These are phyloP conservation scores for Deuterostichococcus epilithicus DNA, from an alignment of 139 green algal genomes.

Conservation along the genomic window DNA sequence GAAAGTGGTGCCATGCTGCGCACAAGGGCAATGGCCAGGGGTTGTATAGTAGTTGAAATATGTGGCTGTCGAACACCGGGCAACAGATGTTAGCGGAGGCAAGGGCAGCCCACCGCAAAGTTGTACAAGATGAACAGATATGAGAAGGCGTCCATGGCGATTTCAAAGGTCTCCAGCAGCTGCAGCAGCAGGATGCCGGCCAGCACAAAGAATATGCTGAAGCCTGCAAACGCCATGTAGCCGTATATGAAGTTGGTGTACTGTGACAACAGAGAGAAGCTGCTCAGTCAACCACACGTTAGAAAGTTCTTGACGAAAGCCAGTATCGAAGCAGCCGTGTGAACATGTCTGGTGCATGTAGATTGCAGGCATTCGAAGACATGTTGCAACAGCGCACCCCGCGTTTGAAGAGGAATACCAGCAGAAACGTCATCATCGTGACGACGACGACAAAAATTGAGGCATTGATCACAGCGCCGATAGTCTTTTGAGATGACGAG, in stretches of 20 bases:
- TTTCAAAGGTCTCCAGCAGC: slow-evolving; percentile 39
- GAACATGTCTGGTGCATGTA: background rate
- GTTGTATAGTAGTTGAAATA: too few relatives aligned
- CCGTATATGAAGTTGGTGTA: slow-evolving; percentile 80
- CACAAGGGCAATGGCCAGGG: too few relatives aligned
- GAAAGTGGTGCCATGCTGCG: too few relatives aligned
- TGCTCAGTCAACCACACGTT: background rate
- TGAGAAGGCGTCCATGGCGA: slow-evolving; percentile 82
- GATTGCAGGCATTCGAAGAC: slow-evolving; percentile 8
- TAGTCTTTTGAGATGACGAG: slow-evolving; percentile 68
- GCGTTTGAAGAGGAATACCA: slow-evolving; percentile 92
- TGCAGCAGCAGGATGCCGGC: slow-evolving; percentile 61
- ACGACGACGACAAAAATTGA: slow-evolving; percentile 87
- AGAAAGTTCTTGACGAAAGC: background rate
- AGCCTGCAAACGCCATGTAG: slow-evolving; percentile 93
- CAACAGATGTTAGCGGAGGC: too few relatives aligned
- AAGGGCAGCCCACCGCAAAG: slow-evolving; percentile 65
- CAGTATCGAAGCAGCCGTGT: background rate
- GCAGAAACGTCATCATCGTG: slow-evolving; percentile 80
- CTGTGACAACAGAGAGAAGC: slow-evolving; percentile 33
- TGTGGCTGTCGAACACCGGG: too few relatives aligned
- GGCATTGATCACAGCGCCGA: slow-evolving; percentile 84
- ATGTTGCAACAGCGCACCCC: slow-evolving; percentile 36
- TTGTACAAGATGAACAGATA: slow-evolving; percentile 86
- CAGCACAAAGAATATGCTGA: slow-evolving; percentile 93